Evolutionary conservation across 139 green algal species (phyloP).

Genomic region (Chlorella vulgaris): DNA sequence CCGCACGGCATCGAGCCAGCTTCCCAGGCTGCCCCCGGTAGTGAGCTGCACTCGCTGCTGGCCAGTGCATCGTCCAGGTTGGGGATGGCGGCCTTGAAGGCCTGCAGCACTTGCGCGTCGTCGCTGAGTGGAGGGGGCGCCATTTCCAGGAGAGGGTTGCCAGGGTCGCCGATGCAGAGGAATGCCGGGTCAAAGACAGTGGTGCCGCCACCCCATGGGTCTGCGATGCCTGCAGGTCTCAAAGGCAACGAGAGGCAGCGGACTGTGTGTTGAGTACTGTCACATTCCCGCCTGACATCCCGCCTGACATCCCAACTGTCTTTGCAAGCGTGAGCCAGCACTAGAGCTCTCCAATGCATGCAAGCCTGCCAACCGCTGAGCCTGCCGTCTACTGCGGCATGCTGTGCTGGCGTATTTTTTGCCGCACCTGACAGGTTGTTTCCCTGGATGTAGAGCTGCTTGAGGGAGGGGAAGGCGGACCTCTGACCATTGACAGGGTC

Average conservation of each 20-base stretch:
- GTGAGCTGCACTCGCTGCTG: not conserved
- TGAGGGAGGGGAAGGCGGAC: not conserved
- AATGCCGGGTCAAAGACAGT: not conserved
- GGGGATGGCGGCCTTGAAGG: not conserved
- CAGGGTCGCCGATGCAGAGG: not conserved
- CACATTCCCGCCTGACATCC: too few relatives aligned
- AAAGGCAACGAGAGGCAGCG: not conserved
- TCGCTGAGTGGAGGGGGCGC: too few relatives aligned
- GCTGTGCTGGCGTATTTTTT: not conserved
- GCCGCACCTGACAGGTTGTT: conserved; percentile 16
- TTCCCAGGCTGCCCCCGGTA: not conserved
- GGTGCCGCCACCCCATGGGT: not conserved
- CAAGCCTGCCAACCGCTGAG: not conserved
- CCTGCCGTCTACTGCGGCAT: too few relatives aligned
- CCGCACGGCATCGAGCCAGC: not conserved
- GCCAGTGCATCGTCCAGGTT: not conserved
- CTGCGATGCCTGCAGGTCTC: not conserved
- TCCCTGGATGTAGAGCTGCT: not conserved
- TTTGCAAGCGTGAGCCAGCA: not conserved
- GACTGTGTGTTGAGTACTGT: too few relatives aligned
- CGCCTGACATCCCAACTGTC: too few relatives aligned
- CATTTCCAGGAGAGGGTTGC: not conserved
- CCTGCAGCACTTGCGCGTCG: not conserved
- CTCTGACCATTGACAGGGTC: not conserved
- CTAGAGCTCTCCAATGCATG: too few relatives aligned